Evolutionary conservation across 495 filamentous ascomycete genomes (phyloP), one percentile per base, ranked within the genome.

Genomic region (Tuber borchii): DNA sequence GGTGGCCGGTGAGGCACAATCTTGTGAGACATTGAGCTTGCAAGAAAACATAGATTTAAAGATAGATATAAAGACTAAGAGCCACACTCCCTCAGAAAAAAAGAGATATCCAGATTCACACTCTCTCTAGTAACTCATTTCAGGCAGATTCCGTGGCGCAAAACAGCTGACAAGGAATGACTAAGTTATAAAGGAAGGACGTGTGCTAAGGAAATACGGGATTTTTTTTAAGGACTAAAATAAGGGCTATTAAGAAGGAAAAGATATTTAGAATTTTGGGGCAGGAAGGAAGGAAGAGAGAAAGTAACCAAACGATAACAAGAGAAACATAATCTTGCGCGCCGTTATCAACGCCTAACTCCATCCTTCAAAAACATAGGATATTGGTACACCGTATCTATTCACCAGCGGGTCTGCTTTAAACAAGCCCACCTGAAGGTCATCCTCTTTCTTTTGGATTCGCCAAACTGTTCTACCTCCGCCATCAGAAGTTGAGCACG

Each of bases 321-420:
- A 17, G 26, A 65, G 16, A 65, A 65, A 65, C 56, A 34, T 12
- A 34, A 34, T 34, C 56, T 34, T 65, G 56, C 12, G 56, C 4
- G 14, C 14, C 56, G 12, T 3, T 61, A 61, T 31, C 51, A 61
- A 61, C n/a, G 26, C 56, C 56, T 65, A 34, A 65, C 26, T 34
- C 37, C 74, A 75, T 51, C 74, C 69, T 42, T 75, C 74, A 43
- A 75, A 65, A 40, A 9, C 45, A 37, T 75, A 75, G 34, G 48
- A 16, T 26, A 72, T 51, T 6, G 45, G 74, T n/a, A 42, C 44
- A 20, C 73, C 73, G 20, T 75, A 75, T 46, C 42, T 70, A 48
- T 71, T 75, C 74, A 71, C 31, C 22, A 75, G 51, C 3, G 8
- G 43, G 43, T 75, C 73, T n/a, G n/a, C 73, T 39, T 34, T 75